These are phyloP conservation scores for Vachellia collinsii DNA, from an alignment of 306 rosid genomes.

Conservation along the genomic window DNA sequence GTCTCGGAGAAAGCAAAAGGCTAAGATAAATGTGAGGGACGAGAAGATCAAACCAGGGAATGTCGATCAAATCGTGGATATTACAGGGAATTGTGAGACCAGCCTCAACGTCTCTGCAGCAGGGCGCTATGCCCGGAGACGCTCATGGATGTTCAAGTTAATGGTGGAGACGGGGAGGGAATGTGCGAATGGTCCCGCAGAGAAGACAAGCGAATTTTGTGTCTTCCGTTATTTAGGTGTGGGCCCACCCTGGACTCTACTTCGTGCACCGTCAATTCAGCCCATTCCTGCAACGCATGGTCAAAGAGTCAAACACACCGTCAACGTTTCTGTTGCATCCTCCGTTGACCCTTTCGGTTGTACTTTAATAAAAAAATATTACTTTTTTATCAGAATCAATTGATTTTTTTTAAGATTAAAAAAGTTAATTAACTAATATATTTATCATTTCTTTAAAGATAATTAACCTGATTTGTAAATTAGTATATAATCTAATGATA, in stretches of 20 bases:
- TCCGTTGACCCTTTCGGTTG: not conserved
- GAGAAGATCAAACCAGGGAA: conserved; percentile 39
- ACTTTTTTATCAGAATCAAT: too few species aligned
- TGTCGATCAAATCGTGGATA: conserved; percentile 29
- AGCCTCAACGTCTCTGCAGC: not conserved
- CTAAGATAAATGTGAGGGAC: not conserved
- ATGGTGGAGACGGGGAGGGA: not conserved
- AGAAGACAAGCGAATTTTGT: not conserved
- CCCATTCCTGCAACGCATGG: not conserved
- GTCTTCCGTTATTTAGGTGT: not conserved
- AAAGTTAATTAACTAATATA: too few species aligned
- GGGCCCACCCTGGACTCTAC: not conserved
- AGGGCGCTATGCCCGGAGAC: not conserved
- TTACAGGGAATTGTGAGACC: not conserved
- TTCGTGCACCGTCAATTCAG: not conserved
- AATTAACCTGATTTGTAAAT: too few species aligned
- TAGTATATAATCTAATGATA: too few species aligned
- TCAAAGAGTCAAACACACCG: not conserved
- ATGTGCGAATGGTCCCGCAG: not conserved
- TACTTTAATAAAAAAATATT: too few species aligned
- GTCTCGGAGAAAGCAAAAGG: conserved; percentile 41
- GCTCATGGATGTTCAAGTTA: not conserved
- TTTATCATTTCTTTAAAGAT: too few species aligned
- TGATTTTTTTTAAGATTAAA: too few species aligned
- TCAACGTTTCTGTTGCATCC: not conserved